These are phyloP conservation scores for Chrysanthemum lavandulifolium DNA, from an alignment of 129 eudicot genomes.

Conservation along the genomic window DNA sequence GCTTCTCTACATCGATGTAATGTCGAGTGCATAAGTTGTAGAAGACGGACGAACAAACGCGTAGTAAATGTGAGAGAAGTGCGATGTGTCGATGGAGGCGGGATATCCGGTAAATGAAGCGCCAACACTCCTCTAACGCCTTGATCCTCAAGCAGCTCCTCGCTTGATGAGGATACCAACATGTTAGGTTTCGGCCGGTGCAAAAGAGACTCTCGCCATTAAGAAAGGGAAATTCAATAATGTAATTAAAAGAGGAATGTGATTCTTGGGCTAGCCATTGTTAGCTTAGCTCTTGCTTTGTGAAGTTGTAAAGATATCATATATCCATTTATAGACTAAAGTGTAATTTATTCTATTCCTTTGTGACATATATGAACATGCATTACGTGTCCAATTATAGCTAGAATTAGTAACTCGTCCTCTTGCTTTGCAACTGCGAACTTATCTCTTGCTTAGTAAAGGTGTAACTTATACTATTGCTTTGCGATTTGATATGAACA, in stretches of 20 bases:
- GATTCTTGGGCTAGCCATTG: constrained; percentile 9
- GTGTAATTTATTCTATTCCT: no score
- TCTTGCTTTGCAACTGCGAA: no score
- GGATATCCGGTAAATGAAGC: constrained; percentile 44
- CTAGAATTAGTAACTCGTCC: no score
- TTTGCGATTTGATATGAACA: no score
- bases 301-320: no score
- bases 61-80: constrained; percentile 41
- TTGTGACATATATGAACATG: no score
- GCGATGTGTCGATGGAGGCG: constrained; percentile 35
- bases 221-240: constrained; percentile 1
- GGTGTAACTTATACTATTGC: no score
- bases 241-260: constrained; percentile 21
- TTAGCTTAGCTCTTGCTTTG: background rate
- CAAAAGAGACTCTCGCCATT: background rate
- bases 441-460: no score
- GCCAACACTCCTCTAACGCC: constrained; percentile 44
- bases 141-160: constrained; percentile 11
- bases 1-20: constrained; percentile 29
- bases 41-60: constrained; percentile 38
- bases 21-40: constrained; percentile 30
- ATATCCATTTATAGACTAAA: no score
- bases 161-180: background rate
- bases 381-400: no score
- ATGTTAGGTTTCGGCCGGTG: background rate